Base-by-base conservation (phyloP, 2,329 filamentous ascomycete species). In the Plenodomus tracheiphilus region DNA sequence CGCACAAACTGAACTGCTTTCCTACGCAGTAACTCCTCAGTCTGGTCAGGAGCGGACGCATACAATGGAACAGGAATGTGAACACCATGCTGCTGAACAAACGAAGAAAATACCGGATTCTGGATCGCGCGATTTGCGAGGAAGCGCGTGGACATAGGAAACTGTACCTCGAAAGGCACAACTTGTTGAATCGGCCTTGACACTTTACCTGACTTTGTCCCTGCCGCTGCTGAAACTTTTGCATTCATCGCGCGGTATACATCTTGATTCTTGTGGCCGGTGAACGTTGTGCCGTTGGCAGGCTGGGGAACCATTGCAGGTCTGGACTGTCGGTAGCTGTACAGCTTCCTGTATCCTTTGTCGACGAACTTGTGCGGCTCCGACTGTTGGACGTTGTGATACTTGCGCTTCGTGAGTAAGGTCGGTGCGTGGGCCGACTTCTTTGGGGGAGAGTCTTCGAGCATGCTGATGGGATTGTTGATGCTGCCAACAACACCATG, bases 391-490 rank as follows among this genome's bases (percentile, higher is more conserved):
- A 20, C 10, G 22, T 5, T 39, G 25, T 20, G 28, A 11, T 16
- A 45, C 16, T 28, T 47, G 21, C 28, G 38, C 32, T 48, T 28
- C 30, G 36, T 18, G 15, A 13, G 18, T 10, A 9, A n/a, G 45
- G 17, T 41, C 19, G 21, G 42, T 18, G 34, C 21, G 16, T 46
- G 46, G 9, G 8, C 13, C 16, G 11, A 28, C 41, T 41, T 10
- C 28, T 6, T 10, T 36, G 43, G 51, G 8, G 62, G 52, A 10
- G 51, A 47, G 15, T 50, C 43, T 17, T 58, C 56, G n/a, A 53
- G 45, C 19, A 67, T 41, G 22, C 60, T 46, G n/a, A 68, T 68
- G 13, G 65, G 65, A 19, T 66, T 54, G 6, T 59, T 43, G 4
- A 44, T 43, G 36, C 54, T 63, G 38, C 62, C 62, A 22, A 15